phyloP scores from a whole-genome alignment of 225 moss, liverwort and hornwort species.

The Asterella californica region DNA sequence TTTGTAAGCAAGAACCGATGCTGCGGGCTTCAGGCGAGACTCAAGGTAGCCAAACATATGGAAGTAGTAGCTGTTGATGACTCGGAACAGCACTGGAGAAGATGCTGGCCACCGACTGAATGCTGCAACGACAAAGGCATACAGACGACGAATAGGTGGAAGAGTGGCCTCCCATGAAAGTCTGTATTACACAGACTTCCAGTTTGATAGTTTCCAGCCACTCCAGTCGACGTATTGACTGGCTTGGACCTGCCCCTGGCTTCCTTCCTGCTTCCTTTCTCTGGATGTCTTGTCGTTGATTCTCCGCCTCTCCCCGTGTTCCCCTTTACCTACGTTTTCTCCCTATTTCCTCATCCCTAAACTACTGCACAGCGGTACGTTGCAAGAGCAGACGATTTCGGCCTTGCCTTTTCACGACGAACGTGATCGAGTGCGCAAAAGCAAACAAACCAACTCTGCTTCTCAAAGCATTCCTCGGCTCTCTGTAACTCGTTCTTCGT shows the following conservation, averaged over 20 bases:
- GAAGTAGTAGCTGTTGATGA: constrained; percentile 9
- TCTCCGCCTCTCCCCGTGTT: not conserved
- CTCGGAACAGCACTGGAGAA: constrained; percentile 11
- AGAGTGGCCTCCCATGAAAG: constrained; percentile 14
- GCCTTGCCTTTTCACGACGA: not conserved
- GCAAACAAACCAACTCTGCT: not conserved
- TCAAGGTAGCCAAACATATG: constrained; percentile 20
- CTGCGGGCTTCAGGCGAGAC: constrained; percentile 19
- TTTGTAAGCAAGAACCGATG: constrained; percentile 19
- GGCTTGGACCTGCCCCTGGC: not conserved
- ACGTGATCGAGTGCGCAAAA: not conserved
- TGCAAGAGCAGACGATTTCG: not conserved
- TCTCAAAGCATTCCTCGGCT: not conserved
- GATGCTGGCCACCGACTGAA: constrained; percentile 18
- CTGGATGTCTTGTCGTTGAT: not conserved
- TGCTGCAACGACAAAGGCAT: not conserved
- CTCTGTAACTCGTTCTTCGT: not conserved
- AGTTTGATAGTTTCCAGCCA: not conserved
- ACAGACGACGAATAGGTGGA: not conserved
- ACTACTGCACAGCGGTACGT: not conserved
- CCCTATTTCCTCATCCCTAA: not conserved
- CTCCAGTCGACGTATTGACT: not conserved
- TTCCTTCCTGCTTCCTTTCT: not conserved
- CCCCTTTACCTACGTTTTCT: not conserved
- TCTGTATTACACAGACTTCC: not conserved